Evolutionary conservation across 345 rosid species (phyloP).

Genomic region (Trapa bicornis): DNA sequence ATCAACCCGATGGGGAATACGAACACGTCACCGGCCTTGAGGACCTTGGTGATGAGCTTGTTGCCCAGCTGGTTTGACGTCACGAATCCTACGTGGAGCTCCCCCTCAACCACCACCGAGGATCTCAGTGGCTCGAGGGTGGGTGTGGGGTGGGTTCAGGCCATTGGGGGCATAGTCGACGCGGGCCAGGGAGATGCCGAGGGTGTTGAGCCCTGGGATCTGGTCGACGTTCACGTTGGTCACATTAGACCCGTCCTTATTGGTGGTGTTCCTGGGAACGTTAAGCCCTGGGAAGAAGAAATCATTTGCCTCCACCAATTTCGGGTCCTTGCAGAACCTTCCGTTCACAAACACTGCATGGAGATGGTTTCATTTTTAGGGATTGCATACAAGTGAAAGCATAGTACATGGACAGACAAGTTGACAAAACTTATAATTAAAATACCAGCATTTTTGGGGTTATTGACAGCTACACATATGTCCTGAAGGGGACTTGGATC

Average conservation of each 20-base stretch:
- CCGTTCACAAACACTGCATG: conserved; percentile 21
- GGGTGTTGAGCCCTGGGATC: conserved; percentile 22
- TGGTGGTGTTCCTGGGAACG: conserved; percentile 7
- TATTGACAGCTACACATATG: no score
- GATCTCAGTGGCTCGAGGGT: conserved; percentile 16
- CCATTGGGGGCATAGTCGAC: conserved; percentile 23
- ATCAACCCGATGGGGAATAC: no score
- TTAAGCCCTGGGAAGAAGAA: conserved; percentile 15
- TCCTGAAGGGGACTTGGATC: no score
- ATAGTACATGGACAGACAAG: no score
- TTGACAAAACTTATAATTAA: no score
- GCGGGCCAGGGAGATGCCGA: conserved; percentile 18
- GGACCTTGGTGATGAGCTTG: no score
- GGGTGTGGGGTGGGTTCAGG: conserved; percentile 26
- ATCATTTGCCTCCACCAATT: conserved; percentile 12
- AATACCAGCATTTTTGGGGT: no score
- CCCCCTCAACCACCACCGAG: conserved; percentile 14
- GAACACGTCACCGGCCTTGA: no score
- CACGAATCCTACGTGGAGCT: conserved; percentile 17
- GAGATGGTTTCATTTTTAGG: no score
- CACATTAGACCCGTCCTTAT: conserved; percentile 8
- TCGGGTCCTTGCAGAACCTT: conserved; percentile 25
- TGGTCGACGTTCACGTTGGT: conserved; percentile 8
- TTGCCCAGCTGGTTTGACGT: no score
- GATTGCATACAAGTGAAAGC: no score